Percentiles rank a stretch among this genome's conserved stretches.
Conservation (phyloP, 2,329 filamentous ascomycete genomes). For the Fusarium sp. region DNA sequence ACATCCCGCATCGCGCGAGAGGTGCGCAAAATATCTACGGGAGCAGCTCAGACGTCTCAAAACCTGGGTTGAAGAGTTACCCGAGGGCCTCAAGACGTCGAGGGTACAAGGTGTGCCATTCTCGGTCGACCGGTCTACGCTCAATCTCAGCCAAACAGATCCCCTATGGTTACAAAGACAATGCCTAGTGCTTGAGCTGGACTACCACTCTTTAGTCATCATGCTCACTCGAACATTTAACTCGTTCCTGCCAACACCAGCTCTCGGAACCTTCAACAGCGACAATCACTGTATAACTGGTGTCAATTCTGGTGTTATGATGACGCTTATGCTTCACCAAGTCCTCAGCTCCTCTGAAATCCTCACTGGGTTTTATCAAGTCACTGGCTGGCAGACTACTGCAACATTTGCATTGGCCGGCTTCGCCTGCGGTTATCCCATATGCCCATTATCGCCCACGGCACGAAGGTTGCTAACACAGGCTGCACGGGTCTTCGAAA, state of each 20-base stretch:
- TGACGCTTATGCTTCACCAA: conserved; percentile 47
- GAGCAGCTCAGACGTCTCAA: conserved; percentile 48
- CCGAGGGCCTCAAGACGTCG: conserved; percentile 51
- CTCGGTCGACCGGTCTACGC: conserved; percentile 51
- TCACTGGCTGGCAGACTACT: conserved; percentile 45
- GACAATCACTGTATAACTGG: conserved; percentile 42
- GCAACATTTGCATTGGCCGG: conserved; percentile 37
- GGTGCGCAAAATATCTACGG: conserved; percentile 43
- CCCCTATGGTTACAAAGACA: conserved; percentile 57
- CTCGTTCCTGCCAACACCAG: conserved; percentile 48
- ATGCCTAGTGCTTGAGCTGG: conserved; percentile 55
- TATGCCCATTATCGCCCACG: conserved; percentile 39
- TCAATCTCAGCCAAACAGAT: conserved; percentile 49
- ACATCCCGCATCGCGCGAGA: conserved; percentile 41
- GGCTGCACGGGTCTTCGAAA: conserved; percentile 33
- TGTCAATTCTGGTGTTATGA: conserved; percentile 42
- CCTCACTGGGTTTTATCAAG: conserved; percentile 46
- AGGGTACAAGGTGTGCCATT: conserved; percentile 51
- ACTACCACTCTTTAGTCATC: conserved; percentile 55
- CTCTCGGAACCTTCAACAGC: conserved; percentile 42
- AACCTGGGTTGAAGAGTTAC: conserved; percentile 48
- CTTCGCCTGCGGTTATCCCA: conserved; percentile 43
- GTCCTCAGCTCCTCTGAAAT: conserved; percentile 43
- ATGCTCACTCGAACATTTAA: conserved; percentile 56
- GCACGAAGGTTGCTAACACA: conserved; percentile 26